phyloP scores from a whole-genome alignment of 1,284 basidiomycete species.

The Pulchroboletus neoregius region DNA sequence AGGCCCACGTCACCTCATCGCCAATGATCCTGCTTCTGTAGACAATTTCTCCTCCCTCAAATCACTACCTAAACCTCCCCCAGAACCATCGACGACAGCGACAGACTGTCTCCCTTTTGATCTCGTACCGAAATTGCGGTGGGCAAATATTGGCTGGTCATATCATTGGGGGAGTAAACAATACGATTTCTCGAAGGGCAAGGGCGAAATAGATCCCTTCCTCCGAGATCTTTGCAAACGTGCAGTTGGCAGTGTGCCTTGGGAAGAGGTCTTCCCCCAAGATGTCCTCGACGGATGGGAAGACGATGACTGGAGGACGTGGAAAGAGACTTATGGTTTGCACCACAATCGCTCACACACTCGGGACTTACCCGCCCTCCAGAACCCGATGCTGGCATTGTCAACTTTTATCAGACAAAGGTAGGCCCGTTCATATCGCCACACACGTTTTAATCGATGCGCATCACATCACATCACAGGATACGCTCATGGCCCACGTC shows the following conservation, averaged over 20 bases:
- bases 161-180: slow-evolving; percentile 93
- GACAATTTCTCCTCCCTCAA: slow-evolving; percentile 46
- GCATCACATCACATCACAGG: slow-evolving; percentile 42
- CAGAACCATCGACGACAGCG: slow-evolving; percentile 54
- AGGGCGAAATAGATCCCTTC: slow-evolving; percentile 55
- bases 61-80: slow-evolving; percentile 51
- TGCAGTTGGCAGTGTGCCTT: slow-evolving; percentile 61
- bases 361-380: slow-evolving; percentile 3
- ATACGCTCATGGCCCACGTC: slow-evolving; percentile 91
- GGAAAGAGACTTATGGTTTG: slow-evolving; percentile 73
- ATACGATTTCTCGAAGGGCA: slow-evolving; percentile 77
- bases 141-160: slow-evolving; percentile 91
- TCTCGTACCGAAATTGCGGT: slow-evolving; percentile 72
- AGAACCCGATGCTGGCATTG: slow-evolving; percentile 91
- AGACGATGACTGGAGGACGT: slow-evolving; percentile 58
- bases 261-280: slow-evolving; percentile 58
- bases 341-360: not conserved
- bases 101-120: slow-evolving; percentile 43
- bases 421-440: slow-evolving; percentile 29
- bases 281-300: slow-evolving; percentile 47
- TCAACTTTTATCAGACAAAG: slow-evolving; percentile 86
- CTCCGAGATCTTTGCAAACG: slow-evolving; percentile 58
- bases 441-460: not conserved
- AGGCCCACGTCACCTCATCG: slow-evolving; percentile 63
- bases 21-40: slow-evolving; percentile 58